Percentiles rank a stretch among this genome's conserved stretches.
Evolutionary conservation across 345 rosid genomes (phyloP).

Genomic region (Hevea brasiliensis): DNA sequence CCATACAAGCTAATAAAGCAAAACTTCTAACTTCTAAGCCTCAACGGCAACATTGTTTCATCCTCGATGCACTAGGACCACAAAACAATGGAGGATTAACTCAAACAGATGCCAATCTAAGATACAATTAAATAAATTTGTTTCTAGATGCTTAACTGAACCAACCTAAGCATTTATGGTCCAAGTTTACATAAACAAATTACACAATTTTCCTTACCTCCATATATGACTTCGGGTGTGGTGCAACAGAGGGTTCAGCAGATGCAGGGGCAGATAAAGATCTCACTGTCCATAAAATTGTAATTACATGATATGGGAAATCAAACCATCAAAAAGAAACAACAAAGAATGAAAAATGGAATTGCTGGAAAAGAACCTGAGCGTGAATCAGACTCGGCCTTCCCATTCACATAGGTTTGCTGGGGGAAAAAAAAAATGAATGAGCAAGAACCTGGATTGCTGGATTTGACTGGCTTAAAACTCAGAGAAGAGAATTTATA

Average conservation of each 20-base stretch:
- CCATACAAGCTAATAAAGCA: background rate
- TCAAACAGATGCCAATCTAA: background rate
- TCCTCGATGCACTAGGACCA: background rate
- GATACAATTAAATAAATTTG: background rate
- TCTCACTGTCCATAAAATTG: constrained; percentile 53
- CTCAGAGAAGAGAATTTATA: constrained; percentile 8
- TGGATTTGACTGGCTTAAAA: constrained; percentile 13
- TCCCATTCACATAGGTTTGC: constrained; percentile 65
- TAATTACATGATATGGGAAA: constrained; percentile 22
- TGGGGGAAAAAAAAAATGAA: constrained; percentile 24
- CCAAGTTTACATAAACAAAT: background rate
- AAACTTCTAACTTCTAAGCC: background rate
- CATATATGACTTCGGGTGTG: constrained; percentile 91
- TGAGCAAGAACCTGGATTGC: constrained; percentile 14
- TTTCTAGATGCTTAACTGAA: background rate
- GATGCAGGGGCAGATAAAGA: constrained; percentile 67
- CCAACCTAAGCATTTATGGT: background rate
- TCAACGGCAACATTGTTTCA: background rate
- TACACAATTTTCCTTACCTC: constrained; percentile 48
- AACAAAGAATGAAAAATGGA: constrained; percentile 13
- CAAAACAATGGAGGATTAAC: background rate
- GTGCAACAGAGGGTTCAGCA: constrained; percentile 56
- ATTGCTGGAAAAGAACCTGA: constrained; percentile 53
- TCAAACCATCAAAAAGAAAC: constrained; percentile 9
- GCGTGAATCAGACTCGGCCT: constrained; percentile 45